phyloP scores from a whole-genome alignment of 495 filamentous ascomycete species.

The Hypoxylon cercidicola region DNA sequence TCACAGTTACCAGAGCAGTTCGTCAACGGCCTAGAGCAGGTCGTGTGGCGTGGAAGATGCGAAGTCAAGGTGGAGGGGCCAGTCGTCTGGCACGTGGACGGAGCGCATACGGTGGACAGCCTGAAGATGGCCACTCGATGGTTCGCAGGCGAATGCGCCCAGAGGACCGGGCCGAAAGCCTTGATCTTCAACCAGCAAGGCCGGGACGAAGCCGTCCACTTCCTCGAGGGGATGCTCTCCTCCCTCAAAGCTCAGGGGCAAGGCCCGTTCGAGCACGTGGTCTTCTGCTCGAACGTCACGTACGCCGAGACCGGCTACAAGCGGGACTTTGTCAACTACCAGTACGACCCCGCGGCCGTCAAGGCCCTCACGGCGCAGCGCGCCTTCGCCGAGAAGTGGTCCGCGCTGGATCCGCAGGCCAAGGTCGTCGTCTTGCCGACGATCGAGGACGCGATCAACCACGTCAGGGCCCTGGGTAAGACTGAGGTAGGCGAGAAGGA shows the following conservation, averaged over 20 bases:
- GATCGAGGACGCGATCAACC: conserved; percentile 86
- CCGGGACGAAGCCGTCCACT: conserved; percentile 76
- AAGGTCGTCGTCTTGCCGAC: conserved; percentile 74
- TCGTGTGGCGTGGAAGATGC: conserved; percentile 83
- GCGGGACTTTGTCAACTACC: conserved; percentile 79
- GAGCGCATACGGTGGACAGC: conserved; percentile 91
- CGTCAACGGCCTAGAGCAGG: conserved; percentile 75
- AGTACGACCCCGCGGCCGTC: conserved; percentile 73
- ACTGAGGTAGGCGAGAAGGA: conserved; percentile 35
- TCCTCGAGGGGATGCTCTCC: conserved; percentile 71
- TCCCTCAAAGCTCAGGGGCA: conserved; percentile 60
- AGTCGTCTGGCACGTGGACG: conserved; percentile 90
- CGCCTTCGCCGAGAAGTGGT: conserved; percentile 78
- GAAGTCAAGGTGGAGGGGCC: conserved; percentile 74
- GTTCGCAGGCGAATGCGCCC: conserved; percentile 67
- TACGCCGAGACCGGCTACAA: conserved; percentile 76
- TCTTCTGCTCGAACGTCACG: conserved; percentile 92
- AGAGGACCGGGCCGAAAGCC: conserved; percentile 61
- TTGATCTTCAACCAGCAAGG: conserved; percentile 98
- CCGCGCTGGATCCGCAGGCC: conserved; percentile 67
- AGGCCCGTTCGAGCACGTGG: conserved; percentile 76
- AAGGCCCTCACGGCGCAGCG: conserved; percentile 77
- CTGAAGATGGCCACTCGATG: conserved; percentile 81
- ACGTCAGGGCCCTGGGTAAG: conserved; percentile 64
- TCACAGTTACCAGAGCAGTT: conserved; percentile 71